These are phyloP conservation scores for Colletotrichum sp. DNA, from an alignment of 2,329 filamentous ascomycete genomes.

Conservation along the genomic window DNA sequence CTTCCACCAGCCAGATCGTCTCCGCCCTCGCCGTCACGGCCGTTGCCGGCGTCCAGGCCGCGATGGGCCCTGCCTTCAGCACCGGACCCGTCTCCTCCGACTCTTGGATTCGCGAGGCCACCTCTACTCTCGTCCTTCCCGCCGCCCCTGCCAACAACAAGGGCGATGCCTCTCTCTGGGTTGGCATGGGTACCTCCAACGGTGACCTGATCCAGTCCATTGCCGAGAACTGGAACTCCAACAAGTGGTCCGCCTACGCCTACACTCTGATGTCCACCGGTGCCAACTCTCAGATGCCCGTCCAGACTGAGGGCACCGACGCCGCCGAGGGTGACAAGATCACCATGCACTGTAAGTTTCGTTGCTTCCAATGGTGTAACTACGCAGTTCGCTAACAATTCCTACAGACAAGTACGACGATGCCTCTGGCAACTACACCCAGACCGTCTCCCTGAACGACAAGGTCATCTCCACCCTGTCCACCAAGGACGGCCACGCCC, in stretches of 20 bases:
- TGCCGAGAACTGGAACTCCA: slow-evolving; percentile 35
- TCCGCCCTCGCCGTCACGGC: slow-evolving; percentile 6
- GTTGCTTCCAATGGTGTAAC: no score
- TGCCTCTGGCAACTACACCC: slow-evolving; percentile 13
- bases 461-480: slow-evolving; percentile 45
- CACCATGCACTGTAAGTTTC: slow-evolving; percentile 12
- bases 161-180: slow-evolving; percentile 47
- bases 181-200: slow-evolving; percentile 52
- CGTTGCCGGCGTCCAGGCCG: slow-evolving; percentile 24
- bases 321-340: slow-evolving; percentile 9
- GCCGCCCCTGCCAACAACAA: slow-evolving; percentile 37
- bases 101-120: slow-evolving; percentile 48
- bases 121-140: slow-evolving; percentile 47
- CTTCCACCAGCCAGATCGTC: slow-evolving; percentile 10
- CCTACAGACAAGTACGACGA: slow-evolving; percentile 10
- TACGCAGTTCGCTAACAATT: neutral
- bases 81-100: slow-evolving; percentile 44
- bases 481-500: slow-evolving; percentile 44
- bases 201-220: slow-evolving; percentile 53
- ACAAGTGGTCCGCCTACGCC: slow-evolving; percentile 45
- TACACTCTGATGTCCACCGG: slow-evolving; percentile 44
- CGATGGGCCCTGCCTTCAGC: slow-evolving; percentile 43
- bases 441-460: slow-evolving; percentile 15
- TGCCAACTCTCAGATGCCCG: slow-evolving; percentile 3
- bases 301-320: slow-evolving; percentile 8